Evolutionary conservation across 257 asterid genomes (phyloP).

Genomic region (Nicotiana tomentosiformis): DNA sequence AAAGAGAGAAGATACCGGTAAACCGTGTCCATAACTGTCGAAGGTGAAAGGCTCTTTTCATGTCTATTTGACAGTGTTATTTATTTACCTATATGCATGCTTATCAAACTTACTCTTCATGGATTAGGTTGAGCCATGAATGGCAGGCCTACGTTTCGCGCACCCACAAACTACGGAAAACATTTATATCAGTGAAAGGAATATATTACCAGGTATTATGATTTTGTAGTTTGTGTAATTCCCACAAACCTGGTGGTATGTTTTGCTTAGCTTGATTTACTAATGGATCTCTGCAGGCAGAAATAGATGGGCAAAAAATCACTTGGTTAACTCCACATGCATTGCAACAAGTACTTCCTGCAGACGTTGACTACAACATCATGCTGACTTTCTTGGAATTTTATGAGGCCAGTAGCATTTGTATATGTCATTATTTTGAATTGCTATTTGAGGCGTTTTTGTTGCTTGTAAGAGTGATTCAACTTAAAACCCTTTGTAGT

Average conservation of each 20-base stretch:
- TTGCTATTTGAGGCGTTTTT: background rate
- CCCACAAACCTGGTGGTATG: constrained; percentile 3
- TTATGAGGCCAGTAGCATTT: constrained; percentile 58
- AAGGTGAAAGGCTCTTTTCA: constrained; percentile 45
- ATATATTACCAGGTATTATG: constrained; percentile 76
- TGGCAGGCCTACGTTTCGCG: constrained; percentile 95
- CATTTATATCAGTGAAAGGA: constrained; percentile 93
- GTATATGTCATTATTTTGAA: background rate
- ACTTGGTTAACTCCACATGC: constrained; percentile 99
- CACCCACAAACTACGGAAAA: constrained; percentile 84
- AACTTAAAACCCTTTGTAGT: background rate
- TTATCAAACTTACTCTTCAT: background rate
- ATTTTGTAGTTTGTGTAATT: background rate
- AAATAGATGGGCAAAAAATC: constrained; percentile 82
- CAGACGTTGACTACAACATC: constrained; percentile 78
- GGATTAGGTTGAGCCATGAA: constrained; percentile 84
- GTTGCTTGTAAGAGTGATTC: background rate
- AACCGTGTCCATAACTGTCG: constrained; percentile 75
- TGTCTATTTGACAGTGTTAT: background rate
- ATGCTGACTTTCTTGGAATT: constrained; percentile 88
- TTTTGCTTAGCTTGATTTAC: background rate
- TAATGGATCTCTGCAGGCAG: constrained; percentile 51
- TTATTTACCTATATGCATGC: constrained; percentile 2
- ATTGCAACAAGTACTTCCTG: constrained; percentile 88
- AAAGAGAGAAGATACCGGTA: constrained; percentile 79